Conservation (phyloP, 2,329 filamentous ascomycete genomes). For the Lachnellula suecica region DNA sequence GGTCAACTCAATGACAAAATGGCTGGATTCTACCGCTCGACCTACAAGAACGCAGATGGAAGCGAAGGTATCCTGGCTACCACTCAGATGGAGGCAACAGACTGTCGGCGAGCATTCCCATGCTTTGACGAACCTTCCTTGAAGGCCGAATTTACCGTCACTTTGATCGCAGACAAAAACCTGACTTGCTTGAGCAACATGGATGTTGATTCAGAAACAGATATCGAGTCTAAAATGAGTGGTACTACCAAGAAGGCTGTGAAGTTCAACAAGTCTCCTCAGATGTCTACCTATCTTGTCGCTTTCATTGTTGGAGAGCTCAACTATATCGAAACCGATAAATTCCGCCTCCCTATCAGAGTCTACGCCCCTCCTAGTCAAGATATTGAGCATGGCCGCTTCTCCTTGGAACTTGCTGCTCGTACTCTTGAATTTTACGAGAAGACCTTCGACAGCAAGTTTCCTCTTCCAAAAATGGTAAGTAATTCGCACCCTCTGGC, state of each 20-base stretch:
- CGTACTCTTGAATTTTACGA: constrained; percentile 93
- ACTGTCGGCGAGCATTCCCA: constrained; percentile 88
- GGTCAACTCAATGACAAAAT: constrained; percentile 89
- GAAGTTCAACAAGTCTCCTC: constrained; percentile 86
- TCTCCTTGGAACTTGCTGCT: constrained; percentile 86
- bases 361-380: constrained; percentile 92
- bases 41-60: constrained; percentile 82
- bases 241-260: constrained; percentile 76
- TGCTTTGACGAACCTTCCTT: constrained; percentile 96
- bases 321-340: constrained; percentile 88
- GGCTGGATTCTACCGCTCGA: constrained; percentile 96
- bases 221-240: constrained; percentile 63
- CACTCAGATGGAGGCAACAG: constrained; percentile 95
- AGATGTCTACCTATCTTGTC: constrained; percentile 95
- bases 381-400: constrained; percentile 86
- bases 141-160: constrained; percentile 91
- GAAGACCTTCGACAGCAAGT: constrained; percentile 85
- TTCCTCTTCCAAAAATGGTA: constrained; percentile 83
- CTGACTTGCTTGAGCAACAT: constrained; percentile 95
- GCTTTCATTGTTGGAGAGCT: constrained; percentile 94
- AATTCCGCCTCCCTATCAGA: constrained; percentile 86
- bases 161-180: constrained; percentile 84
- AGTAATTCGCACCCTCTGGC: background rate
- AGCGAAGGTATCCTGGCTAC: constrained; percentile 81
- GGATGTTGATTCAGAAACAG: constrained; percentile 81